These are phyloP conservation scores for Peziza echinospora DNA, from an alignment of 495 filamentous ascomycete genomes.

Conservation along the genomic window DNA sequence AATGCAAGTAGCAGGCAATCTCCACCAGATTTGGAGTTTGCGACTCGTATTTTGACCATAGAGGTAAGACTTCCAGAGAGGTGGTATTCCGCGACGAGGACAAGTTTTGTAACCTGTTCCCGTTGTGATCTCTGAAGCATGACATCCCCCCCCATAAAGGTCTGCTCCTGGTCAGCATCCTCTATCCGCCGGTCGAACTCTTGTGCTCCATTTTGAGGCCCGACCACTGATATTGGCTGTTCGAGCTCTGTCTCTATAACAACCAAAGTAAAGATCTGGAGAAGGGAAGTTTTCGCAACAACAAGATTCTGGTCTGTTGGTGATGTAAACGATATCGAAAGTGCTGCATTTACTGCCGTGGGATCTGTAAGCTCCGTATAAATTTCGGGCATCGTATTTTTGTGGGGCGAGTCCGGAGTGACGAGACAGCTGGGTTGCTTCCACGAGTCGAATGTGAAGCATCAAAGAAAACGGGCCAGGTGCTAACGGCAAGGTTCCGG, in stretches of 20 bases:
- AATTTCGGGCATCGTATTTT: slow-evolving; percentile 30
- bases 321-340: slow-evolving; percentile 55
- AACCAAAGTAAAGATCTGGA: slow-evolving; percentile 61
- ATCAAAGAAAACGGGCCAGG: no score
- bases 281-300: slow-evolving; percentile 69
- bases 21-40: slow-evolving; percentile 51
- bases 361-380: slow-evolving; percentile 87
- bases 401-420: no score
- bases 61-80: slow-evolving; percentile 67
- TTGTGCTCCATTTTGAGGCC: slow-evolving; percentile 7
- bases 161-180: slow-evolving; percentile 38
- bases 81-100: slow-evolving; percentile 62
- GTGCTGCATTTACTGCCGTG: slow-evolving; percentile 74
- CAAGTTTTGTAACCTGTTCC: slow-evolving; percentile 46
- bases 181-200: slow-evolving; percentile 27
- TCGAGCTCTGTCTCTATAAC: slow-evolving; percentile 33
- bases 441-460: no score
- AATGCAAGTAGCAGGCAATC: slow-evolving; percentile 68
- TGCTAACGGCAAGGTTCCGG: no score
- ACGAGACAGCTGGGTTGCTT: no score
- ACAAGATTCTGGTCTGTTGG: slow-evolving; percentile 60
- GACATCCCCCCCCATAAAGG: slow-evolving; percentile 36
- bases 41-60: slow-evolving; percentile 49
- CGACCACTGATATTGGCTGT: not conserved
- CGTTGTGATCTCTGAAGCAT: slow-evolving; percentile 33